Percentiles rank a stretch among this genome's conserved stretches.
Evolutionary conservation across 148 eudicot species (phyloP).

Genomic region (Chenopodium berlandieri): DNA sequence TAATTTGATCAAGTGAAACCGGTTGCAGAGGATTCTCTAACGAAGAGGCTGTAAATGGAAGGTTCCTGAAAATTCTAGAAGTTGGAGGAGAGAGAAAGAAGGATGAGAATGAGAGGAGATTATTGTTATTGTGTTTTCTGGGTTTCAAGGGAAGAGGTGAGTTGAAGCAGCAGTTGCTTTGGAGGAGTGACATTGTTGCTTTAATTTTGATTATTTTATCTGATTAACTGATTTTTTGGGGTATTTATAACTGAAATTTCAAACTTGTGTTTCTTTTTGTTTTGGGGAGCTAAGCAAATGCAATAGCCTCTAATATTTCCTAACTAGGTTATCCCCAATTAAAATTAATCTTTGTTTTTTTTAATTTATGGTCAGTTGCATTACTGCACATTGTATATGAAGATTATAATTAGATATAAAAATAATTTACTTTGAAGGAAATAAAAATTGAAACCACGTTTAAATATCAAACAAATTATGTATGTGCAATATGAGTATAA

Average conservation of each 20-base stretch:
- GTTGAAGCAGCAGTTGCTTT: not conserved
- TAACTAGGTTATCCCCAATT: too few relatives aligned
- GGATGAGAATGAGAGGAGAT: not conserved
- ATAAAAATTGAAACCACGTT: too few relatives aligned
- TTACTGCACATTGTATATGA: too few relatives aligned
- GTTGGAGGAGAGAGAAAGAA: not conserved
- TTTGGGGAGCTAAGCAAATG: too few relatives aligned
- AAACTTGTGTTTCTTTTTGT: too few relatives aligned
- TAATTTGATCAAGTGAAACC: not conserved
- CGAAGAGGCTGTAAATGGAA: constrained; percentile 10
- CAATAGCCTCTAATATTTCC: too few relatives aligned
- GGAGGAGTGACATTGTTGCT: constrained; percentile 15
- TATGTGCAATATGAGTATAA: too few relatives aligned
- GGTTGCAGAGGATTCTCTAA: constrained; percentile 2
- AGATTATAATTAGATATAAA: too few relatives aligned
- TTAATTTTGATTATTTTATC: not conserved
- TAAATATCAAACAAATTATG: too few relatives aligned
- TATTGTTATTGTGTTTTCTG: not conserved
- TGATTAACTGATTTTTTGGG: not conserved
- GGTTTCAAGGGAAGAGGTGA: constrained; percentile 7
- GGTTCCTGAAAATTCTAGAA: not conserved
- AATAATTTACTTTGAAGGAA: too few relatives aligned
- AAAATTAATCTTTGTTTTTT: too few relatives aligned
- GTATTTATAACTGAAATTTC: not conserved
- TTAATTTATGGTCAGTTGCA: too few relatives aligned